Percentiles rank a stretch among this genome's conserved stretches.
Conservation (phyloP, 2,329 filamentous ascomycete species). For the Calonectria henricotiae region DNA sequence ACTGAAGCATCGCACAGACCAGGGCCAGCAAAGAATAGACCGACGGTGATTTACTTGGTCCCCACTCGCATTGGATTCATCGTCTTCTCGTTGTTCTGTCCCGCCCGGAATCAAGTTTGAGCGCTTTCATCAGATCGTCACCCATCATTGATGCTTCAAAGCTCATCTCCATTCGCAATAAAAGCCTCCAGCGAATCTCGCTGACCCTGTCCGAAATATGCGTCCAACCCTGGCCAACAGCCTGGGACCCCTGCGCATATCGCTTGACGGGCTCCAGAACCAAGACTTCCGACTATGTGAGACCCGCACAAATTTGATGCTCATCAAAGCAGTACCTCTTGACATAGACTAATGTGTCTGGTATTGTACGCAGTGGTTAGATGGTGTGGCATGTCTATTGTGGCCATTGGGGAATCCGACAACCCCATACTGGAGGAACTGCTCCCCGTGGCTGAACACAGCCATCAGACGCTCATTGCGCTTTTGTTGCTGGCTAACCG, state of each 20-base stretch:
- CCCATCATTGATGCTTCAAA: neutral
- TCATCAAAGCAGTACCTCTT: neutral
- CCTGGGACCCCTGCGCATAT: constrained; percentile 14
- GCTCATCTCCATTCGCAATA: neutral
- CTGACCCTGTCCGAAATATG: neutral
- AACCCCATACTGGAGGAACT: constrained; percentile 18
- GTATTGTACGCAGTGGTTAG: neutral
- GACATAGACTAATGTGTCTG: neutral
- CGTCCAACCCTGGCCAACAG: constrained; percentile 7
- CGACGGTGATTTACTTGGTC: neutral
- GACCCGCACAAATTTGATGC: neutral
- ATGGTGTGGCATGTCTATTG: constrained; percentile 16
- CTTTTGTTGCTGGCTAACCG: constrained; percentile 11
- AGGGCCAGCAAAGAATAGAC: neutral
- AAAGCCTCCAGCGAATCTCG: neutral
- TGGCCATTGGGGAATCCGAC: constrained; percentile 16
- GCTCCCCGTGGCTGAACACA: constrained; percentile 20
- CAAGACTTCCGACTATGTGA: constrained; percentile 22
- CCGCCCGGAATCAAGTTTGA: neutral
- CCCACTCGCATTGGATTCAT: neutral
- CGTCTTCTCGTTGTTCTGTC: neutral
- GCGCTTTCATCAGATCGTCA: neutral
- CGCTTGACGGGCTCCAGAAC: constrained; percentile 18
- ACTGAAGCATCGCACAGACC: constrained; percentile 9
- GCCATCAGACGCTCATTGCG: constrained; percentile 20